phyloP scores from a whole-genome alignment of 192 early-diverging fungal genomes.

The Paraglomus occultum region DNA sequence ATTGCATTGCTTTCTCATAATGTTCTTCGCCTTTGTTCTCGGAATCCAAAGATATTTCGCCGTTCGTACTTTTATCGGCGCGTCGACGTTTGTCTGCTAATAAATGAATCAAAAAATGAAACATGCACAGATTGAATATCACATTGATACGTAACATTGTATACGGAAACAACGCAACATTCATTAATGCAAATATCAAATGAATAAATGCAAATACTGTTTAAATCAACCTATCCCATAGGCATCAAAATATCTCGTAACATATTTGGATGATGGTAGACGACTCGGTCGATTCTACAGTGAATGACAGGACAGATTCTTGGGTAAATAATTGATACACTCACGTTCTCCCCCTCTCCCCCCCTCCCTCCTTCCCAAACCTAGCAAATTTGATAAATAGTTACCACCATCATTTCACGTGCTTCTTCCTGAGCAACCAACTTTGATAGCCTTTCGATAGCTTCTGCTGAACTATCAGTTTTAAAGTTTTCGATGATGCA shows the following conservation, averaged over 20 bases:
- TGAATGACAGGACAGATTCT: neutral
- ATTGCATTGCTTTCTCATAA: conserved; percentile 55
- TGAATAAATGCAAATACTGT: neutral
- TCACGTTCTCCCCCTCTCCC: too few relatives aligned
- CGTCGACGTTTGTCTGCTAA: conserved; percentile 8
- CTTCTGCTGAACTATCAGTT: conserved; percentile 70
- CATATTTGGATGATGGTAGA: conserved; percentile 91
- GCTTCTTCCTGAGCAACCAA: conserved; percentile 75
- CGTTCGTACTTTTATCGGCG: neutral
- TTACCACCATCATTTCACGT: conserved; percentile 64
- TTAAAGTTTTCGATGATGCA: conserved; percentile 96
- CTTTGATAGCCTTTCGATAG: conserved; percentile 90
- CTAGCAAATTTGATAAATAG: conserved; percentile 1
- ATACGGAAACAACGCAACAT: neutral
- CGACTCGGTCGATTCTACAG: conserved; percentile 55
- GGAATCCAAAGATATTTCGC: conserved; percentile 28
- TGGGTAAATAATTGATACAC: conserved; percentile 1
- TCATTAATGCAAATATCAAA: neutral
- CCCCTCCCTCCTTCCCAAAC: too few relatives aligned
- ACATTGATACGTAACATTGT: conserved; percentile 4
- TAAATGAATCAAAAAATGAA: neutral
- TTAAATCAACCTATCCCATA: conserved; percentile 56
- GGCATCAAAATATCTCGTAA: conserved; percentile 92
- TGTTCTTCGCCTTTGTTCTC: conserved; percentile 47
- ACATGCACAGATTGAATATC: neutral